Evolutionary conservation across 1,284 basidiomycete species (phyloP).

Genomic region (Limonomyces culmigenus): DNA sequence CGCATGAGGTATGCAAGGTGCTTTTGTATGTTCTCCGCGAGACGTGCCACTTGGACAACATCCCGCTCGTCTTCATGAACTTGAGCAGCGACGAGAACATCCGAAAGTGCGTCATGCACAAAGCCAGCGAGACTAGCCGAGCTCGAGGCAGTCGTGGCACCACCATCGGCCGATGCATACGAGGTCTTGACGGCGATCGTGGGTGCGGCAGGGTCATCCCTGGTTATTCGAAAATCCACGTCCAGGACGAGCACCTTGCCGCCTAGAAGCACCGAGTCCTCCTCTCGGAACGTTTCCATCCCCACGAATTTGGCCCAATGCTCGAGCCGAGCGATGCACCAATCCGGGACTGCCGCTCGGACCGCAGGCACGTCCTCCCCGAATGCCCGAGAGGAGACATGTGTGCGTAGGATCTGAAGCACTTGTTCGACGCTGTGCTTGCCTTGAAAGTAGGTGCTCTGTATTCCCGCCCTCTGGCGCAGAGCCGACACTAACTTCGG

Average conservation of each 20-base stretch:
- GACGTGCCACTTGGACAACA: constrained; percentile 27
- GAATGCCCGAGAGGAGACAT: no score
- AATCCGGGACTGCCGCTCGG: constrained; percentile 23
- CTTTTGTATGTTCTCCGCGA: constrained; percentile 29
- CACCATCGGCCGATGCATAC: constrained; percentile 40
- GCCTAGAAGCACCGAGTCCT: constrained; percentile 40
- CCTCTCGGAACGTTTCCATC: constrained; percentile 58
- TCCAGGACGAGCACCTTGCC: constrained; percentile 67
- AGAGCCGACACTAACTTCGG: no score
- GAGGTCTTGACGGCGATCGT: constrained; percentile 47
- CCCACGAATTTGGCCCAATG: constrained; percentile 42
- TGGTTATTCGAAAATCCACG: constrained; percentile 38
- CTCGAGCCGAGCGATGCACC: constrained; percentile 38
- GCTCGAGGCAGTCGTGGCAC: constrained; percentile 19
- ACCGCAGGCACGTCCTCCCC: constrained; percentile 40
- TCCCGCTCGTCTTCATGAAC: constrained; percentile 32
- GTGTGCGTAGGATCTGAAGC: no score
- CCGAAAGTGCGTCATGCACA: constrained; percentile 32
- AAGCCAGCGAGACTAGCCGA: constrained; percentile 47
- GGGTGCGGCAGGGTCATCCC: constrained; percentile 18
- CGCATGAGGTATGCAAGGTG: constrained; percentile 55
- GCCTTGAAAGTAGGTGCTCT: no score
- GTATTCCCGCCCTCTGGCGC: no score
- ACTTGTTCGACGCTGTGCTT: no score
- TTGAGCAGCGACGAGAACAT: constrained; percentile 44